Evolutionary conservation across 2,329 filamentous ascomycete species (phyloP), one percentile per base, ranked within the genome.

Genomic region (Parafenestella ontariensis): DNA sequence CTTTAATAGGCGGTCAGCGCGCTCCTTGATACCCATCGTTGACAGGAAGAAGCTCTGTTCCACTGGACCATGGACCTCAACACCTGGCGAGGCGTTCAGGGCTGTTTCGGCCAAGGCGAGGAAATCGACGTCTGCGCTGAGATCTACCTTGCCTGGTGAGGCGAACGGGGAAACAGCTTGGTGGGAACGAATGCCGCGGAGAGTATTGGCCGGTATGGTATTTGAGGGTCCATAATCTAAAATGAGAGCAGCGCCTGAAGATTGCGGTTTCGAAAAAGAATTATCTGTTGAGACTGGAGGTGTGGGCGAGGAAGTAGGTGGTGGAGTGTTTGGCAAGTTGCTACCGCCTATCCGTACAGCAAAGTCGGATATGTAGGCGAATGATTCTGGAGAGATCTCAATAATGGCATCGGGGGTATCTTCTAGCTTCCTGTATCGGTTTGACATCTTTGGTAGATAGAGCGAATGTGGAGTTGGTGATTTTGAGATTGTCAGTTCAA

Each of bases 41-140:
- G 84, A 82, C 34, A 99, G 77, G 75, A 96, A 99, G 34, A 83
- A 80, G 0, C 86, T 91, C 77, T 99, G 95, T 58, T 92, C 87
- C 1, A 96, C 88, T 0, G 95, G 95, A 0, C 95, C 95, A 69
- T 98, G 93, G 6, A 96, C 91, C 76, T 99, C 95, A 3, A 98
- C 87, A 1, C 88, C 89, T 1, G 88, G 84, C 61, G 89, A 93
- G 0, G 90, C 90, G 34, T 84, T 79, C 41, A 91, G 83, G 0
- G 93, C 93, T 1, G 89, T 83, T 72, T 98, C 93, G 0, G 92
- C 93, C 1, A 99, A 79, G 10, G 89, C 92, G 0, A 86, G 85
- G 71, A 99, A 99, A 75, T 99, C 95, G 0, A 99, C 95, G 71
- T 99, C 94, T 0, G 91, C 94, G 62, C 88, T 92, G 20, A 99